Conservation (phyloP, 192 early-diverging fungal species). For the Podila epigama region DNA sequence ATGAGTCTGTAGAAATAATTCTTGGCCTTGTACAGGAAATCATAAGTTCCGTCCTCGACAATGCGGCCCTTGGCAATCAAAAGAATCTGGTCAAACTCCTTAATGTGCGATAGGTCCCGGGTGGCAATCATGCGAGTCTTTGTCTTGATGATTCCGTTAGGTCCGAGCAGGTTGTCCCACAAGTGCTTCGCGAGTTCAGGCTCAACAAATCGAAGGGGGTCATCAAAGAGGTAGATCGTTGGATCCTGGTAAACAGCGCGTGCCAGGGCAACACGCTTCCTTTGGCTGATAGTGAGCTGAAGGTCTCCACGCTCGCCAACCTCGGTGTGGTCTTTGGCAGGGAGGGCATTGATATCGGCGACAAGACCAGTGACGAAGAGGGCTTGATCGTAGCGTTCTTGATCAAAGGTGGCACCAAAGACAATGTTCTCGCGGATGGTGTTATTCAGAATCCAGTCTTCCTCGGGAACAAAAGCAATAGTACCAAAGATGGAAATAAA, state of each 20-base stretch:
- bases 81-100: constrained; percentile 70
- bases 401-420: constrained; percentile 76
- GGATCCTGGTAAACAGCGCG: constrained; percentile 78
- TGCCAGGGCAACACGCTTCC: constrained; percentile 83
- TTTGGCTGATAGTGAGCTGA: constrained; percentile 83
- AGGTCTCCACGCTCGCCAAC: constrained; percentile 53
- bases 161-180: constrained; percentile 66
- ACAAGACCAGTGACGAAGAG: constrained; percentile 17
- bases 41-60: constrained; percentile 68
- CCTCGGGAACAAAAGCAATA: constrained; percentile 53
- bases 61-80: constrained; percentile 75
- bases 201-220: constrained; percentile 84
- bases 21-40: constrained; percentile 63
- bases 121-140: constrained; percentile 84
- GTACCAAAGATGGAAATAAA: constrained; percentile 64
- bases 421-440: constrained; percentile 79
- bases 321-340: constrained; percentile 49
- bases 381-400: constrained; percentile 58
- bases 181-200: constrained; percentile 36
- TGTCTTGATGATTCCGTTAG: constrained; percentile 76
- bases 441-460: constrained; percentile 40
- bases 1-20: constrained; percentile 69
- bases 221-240: constrained; percentile 85
- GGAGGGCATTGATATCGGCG: constrained; percentile 21
- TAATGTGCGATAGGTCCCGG: constrained; percentile 78